phyloP scores from a whole-genome alignment of 2,329 filamentous ascomycete genomes.

The Myriosclerotinia scirpicola region DNA sequence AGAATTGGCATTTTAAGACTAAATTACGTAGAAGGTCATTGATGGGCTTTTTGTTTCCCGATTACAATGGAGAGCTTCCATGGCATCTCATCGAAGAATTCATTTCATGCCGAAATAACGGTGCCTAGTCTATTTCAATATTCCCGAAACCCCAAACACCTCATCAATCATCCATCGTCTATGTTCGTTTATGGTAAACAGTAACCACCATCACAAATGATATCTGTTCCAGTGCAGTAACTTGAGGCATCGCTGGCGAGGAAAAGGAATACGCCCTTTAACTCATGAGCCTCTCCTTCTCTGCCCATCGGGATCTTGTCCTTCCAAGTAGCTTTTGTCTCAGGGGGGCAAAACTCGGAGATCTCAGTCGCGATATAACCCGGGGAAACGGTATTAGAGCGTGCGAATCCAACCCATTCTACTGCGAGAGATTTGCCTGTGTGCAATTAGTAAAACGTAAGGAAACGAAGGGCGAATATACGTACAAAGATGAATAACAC shows the following conservation, averaged over 20 bases:
- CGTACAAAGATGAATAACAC: constrained; percentile 57
- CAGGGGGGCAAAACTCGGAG: constrained; percentile 60
- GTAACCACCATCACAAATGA: constrained; percentile 60
- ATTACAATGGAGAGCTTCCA: background rate
- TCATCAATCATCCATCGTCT: constrained; percentile 9
- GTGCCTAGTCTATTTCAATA: constrained; percentile 5
- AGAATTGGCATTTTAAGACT: background rate
- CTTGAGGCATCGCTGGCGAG: constrained; percentile 79
- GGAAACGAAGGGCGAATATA: constrained; percentile 22
- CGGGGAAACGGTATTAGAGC: constrained; percentile 70
- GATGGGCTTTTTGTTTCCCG: background rate
- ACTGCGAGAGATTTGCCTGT: constrained; percentile 68
- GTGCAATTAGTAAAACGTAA: background rate
- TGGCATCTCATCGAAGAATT: background rate
- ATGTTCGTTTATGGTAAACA: constrained; percentile 18
- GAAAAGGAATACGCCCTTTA: constrained; percentile 82
- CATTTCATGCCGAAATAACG: background rate
- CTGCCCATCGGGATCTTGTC: constrained; percentile 79
- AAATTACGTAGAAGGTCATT: background rate
- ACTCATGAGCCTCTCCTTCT: constrained; percentile 69
- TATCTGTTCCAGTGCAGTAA: constrained; percentile 74
- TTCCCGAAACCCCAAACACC: constrained; percentile 9
- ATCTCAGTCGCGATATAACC: constrained; percentile 77
- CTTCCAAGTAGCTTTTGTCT: constrained; percentile 72
- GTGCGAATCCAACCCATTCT: constrained; percentile 74